phyloP scores from a whole-genome alignment of 331 rosid species.

The Saraca asoca region DNA sequence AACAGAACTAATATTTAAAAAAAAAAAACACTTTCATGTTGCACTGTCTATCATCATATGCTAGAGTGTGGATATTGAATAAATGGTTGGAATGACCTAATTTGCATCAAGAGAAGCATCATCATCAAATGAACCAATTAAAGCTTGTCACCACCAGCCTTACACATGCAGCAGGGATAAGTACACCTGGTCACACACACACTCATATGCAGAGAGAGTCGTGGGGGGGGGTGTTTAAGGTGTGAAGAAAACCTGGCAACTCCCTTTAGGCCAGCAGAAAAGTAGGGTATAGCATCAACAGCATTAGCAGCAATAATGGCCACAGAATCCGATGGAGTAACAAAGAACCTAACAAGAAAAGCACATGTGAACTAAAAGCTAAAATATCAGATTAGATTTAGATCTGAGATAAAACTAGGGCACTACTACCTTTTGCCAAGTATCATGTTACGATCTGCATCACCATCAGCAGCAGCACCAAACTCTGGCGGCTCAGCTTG shows the following conservation, averaged over 20 bases:
- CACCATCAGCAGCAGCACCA: slow-evolving; percentile 99
- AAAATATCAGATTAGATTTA: slow-evolving; percentile 18
- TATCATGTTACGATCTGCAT: slow-evolving; percentile 99
- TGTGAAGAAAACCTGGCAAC: slow-evolving; percentile 85
- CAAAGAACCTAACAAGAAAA: slow-evolving; percentile 69
- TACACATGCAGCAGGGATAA: not conserved
- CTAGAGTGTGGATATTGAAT: too few species aligned
- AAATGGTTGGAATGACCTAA: not conserved
- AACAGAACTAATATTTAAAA: too few species aligned
- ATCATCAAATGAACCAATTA: slow-evolving; percentile 18
- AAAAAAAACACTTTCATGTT: too few species aligned
- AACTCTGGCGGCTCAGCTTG: slow-evolving; percentile 89
- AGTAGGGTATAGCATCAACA: slow-evolving; percentile 94
- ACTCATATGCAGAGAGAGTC: not conserved
- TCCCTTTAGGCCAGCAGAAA: slow-evolving; percentile 90
- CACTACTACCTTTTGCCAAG: slow-evolving; percentile 88
- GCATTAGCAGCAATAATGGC: slow-evolving; percentile 99
- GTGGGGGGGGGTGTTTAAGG: slow-evolving; percentile 15
- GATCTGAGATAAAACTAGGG: slow-evolving; percentile 14
- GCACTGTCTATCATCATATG: too few species aligned
- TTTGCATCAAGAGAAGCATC: slow-evolving; percentile 4
- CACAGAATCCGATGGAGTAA: slow-evolving; percentile 98
- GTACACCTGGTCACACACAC: too few species aligned
- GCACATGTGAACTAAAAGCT: slow-evolving; percentile 20
- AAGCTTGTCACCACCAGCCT: slow-evolving; percentile 31